phyloP scores from a whole-genome alignment of 2,329 filamentous ascomycete genomes.

The Colletotrichum scovillei region DNA sequence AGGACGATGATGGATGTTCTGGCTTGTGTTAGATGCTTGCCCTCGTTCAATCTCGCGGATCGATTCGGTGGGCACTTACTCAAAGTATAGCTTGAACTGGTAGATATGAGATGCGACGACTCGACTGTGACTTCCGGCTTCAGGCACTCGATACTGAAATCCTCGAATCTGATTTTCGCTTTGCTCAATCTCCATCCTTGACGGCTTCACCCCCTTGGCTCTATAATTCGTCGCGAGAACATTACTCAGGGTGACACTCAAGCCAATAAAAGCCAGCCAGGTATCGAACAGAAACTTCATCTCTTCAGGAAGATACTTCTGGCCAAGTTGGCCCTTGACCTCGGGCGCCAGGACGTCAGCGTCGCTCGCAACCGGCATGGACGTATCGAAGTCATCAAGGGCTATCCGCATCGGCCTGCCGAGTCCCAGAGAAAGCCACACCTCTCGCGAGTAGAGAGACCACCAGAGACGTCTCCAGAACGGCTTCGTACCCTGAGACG shows the following conservation, averaged over 20 bases:
- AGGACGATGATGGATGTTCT: slow-evolving; percentile 26
- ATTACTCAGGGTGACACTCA: neutral
- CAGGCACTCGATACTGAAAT: slow-evolving; percentile 2
- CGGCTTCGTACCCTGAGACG: slow-evolving; percentile 4
- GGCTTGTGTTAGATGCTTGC: neutral
- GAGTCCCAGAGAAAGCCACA: slow-evolving; percentile 29
- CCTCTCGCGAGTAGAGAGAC: slow-evolving; percentile 19
- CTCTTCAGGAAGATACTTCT: slow-evolving; percentile 12
- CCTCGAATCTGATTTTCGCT: slow-evolving; percentile 15
- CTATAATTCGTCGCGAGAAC: slow-evolving; percentile 14
- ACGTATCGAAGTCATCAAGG: slow-evolving; percentile 23
- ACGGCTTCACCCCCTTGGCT: slow-evolving; percentile 6
- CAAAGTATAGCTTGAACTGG: slow-evolving; percentile 25
- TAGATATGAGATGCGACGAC: slow-evolving; percentile 24
- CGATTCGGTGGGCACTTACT: neutral
- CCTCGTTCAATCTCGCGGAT: neutral
- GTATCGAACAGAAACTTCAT: slow-evolving; percentile 9
- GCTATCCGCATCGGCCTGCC: slow-evolving; percentile 30
- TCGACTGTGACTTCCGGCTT: neutral
- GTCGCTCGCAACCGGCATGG: slow-evolving; percentile 17
- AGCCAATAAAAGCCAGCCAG: slow-evolving; percentile 7
- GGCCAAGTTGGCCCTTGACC: slow-evolving; percentile 1
- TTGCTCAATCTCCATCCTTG: slow-evolving; percentile 14
- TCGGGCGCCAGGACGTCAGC: slow-evolving; percentile 16
- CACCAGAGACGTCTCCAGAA: slow-evolving; percentile 32